Evolutionary conservation across 371 early-diverging fungal genomes (phyloP).

Genomic region (Mortierella sp.): DNA sequence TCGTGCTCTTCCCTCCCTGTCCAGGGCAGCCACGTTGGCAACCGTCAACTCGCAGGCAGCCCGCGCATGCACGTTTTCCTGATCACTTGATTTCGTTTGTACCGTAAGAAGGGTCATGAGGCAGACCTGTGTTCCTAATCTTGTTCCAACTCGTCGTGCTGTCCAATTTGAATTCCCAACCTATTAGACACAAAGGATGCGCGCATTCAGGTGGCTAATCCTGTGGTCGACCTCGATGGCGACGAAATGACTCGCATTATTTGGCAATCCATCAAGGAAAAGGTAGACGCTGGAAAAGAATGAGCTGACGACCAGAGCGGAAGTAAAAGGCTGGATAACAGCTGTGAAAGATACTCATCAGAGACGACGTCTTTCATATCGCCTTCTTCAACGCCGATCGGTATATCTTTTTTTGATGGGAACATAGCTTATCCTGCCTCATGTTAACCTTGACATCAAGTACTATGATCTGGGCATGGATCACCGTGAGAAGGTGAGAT

Average conservation of each 20-base stretch:
- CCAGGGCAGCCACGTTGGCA: constrained; percentile 44
- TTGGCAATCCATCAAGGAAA: constrained; percentile 94
- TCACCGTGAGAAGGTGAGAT: constrained; percentile 84
- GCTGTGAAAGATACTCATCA: too few species aligned
- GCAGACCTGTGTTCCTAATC: too few species aligned
- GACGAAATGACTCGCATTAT: constrained; percentile 99
- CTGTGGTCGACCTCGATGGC: constrained; percentile 94
- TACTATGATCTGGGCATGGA: constrained; percentile 95
- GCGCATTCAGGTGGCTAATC: constrained; percentile 81
- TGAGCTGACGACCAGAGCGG: background rate
- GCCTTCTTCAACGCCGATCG: too few species aligned
- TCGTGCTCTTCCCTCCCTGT: constrained; percentile 41
- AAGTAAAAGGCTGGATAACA: too few species aligned
- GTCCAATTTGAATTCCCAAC: background rate
- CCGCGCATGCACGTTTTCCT: constrained; percentile 41
- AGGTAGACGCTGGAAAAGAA: constrained; percentile 54
- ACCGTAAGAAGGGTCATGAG: too few species aligned
- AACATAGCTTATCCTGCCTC: constrained; percentile 86
- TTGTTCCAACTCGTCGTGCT: background rate
- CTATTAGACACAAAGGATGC: constrained; percentile 56
- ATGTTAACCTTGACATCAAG: constrained; percentile 92
- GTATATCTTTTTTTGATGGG: too few species aligned
- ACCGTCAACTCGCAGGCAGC: constrained; percentile 40
- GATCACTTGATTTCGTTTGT: too few species aligned
- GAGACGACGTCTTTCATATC: too few species aligned